A percentile compares a stretch with the other conserved stretches of the same genome.
Conservation (phyloP, 2,329 filamentous ascomycete species). For the Knoxdaviesia capensis region DNA sequence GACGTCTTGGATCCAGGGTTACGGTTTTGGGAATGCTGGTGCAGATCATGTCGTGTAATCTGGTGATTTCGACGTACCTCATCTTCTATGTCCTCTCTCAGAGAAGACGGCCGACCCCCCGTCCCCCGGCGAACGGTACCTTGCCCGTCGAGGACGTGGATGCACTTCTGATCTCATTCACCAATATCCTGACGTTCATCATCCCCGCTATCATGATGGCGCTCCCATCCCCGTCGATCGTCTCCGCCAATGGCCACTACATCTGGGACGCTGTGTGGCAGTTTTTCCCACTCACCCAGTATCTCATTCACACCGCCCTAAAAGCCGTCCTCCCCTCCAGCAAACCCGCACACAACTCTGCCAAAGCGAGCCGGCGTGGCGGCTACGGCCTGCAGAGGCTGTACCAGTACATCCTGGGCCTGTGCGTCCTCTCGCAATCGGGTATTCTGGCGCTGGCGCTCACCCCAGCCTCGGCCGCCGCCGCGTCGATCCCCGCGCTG, state of each 20-base stretch:
- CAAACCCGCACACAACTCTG: too few relatives aligned
- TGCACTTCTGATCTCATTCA: background rate
- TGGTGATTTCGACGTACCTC: constrained; percentile 2
- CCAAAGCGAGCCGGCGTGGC: too few relatives aligned
- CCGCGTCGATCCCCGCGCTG: too few relatives aligned
- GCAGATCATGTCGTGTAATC: background rate
- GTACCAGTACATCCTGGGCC: too few relatives aligned
- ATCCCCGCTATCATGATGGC: background rate
- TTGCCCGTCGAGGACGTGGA: background rate
- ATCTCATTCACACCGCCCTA: background rate
- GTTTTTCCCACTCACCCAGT: constrained; percentile 1
- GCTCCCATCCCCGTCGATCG: background rate
- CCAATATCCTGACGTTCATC: background rate
- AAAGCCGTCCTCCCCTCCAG: too few relatives aligned
- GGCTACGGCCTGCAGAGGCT: too few relatives aligned
- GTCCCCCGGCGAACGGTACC: background rate
- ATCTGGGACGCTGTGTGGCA: constrained; percentile 1
- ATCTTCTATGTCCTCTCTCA: background rate
- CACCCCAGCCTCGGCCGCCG: too few relatives aligned
- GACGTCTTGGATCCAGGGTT: too few relatives aligned
- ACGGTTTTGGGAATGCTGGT: constrained; percentile 1
- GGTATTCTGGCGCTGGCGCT: too few relatives aligned
- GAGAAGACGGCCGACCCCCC: background rate
- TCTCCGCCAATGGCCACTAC: background rate
- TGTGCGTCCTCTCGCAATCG: too few relatives aligned